Evolutionary conservation across 192 early-diverging fungal genomes (phyloP), one percentile per base, ranked within the genome.

Genomic region (Dissophora ornata): DNA sequence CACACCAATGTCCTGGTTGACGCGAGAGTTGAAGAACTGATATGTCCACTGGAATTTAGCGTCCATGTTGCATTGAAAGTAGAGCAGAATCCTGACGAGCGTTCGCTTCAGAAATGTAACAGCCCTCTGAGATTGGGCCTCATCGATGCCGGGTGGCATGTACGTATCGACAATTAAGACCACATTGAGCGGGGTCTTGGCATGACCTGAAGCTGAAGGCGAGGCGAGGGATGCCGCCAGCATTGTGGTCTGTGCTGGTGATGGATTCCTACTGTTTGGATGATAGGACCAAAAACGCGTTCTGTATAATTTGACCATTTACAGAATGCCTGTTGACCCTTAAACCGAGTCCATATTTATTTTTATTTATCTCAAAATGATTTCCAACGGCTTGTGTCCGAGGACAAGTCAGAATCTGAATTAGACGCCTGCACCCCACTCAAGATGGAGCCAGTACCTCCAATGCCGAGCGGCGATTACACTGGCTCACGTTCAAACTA

Each of bases 91-190:
- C 8, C 63, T 42, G 21, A 62, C 38, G 11, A 77, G 52, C 9
- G 65, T 18, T 3, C 58, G 42, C 28, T 41, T 67, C 13, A 77
- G 47, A 8, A 47, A 44, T 1, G 28, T 25, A 12, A 34, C 59
- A 0, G 73, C 63, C 18, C 48, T 26, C 36, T 18, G 40, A 25
- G 41, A 29, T 0, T 34, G 26, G 16, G 41, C 50, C 22, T 48
- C 30, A 24, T 44, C 61, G 1, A 22, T 18, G 7, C 21, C 52
- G 11, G 18, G 8, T 15, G 63, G 59, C 16, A 52, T n/a, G 16
- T 61, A 52, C 4, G 73, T 77, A 51, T 77, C 73, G 45, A 77
- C 62, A 41, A 77, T 67, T 44, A 77, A 66, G 33, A 77, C 58
- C 26, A 62, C 64, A 45, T 67, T 77, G 22, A 77, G 53, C 1